Conservation (phyloP, 495 filamentous ascomycete species). For the Annulohypoxylon stygium region DNA sequence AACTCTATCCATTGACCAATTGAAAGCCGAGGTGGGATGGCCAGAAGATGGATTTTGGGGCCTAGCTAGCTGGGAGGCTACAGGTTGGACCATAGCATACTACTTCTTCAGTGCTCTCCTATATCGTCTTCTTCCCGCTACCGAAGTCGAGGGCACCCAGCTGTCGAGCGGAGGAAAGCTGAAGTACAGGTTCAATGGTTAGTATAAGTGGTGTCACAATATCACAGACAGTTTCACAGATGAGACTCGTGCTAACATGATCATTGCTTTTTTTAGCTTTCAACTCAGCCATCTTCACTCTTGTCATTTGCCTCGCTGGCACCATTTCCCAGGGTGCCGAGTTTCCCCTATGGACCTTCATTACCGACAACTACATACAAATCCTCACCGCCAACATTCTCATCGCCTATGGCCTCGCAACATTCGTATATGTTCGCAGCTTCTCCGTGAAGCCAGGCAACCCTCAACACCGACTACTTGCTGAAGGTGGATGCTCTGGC, state of each 20-base stretch:
- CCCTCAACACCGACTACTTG: conserved; percentile 73
- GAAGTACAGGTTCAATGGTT: conserved; percentile 93
- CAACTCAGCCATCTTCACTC: conserved; percentile 75
- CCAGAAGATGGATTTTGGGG: conserved; percentile 74
- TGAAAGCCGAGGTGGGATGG: conserved; percentile 87
- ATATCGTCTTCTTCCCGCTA: conserved; percentile 82
- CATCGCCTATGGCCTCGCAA: conserved; percentile 75
- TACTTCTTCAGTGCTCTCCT: conserved; percentile 81
- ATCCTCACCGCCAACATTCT: conserved; percentile 86
- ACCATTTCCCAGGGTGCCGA: conserved; percentile 82
- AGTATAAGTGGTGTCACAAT: conserved; percentile 15
- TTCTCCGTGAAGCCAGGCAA: conserved; percentile 80
- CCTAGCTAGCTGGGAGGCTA: conserved; percentile 71
- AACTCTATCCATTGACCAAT: conserved; percentile 73
- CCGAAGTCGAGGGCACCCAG: conserved; percentile 75
- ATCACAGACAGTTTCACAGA: neutral
- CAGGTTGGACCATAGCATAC: conserved; percentile 77
- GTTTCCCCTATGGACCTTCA: conserved; percentile 91
- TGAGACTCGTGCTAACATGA: conserved; percentile 1
- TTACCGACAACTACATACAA: conserved; percentile 89
- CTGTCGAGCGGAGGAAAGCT: conserved; percentile 78
- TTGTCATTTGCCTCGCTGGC: conserved; percentile 75
- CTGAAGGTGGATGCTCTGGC: conserved; percentile 83
- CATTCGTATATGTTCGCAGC: conserved; percentile 82
- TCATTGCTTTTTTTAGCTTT: conserved; percentile 70